Base-by-base conservation (phyloP, 352 stramenopile species). In the Labyrinthula sp. region DNA sequence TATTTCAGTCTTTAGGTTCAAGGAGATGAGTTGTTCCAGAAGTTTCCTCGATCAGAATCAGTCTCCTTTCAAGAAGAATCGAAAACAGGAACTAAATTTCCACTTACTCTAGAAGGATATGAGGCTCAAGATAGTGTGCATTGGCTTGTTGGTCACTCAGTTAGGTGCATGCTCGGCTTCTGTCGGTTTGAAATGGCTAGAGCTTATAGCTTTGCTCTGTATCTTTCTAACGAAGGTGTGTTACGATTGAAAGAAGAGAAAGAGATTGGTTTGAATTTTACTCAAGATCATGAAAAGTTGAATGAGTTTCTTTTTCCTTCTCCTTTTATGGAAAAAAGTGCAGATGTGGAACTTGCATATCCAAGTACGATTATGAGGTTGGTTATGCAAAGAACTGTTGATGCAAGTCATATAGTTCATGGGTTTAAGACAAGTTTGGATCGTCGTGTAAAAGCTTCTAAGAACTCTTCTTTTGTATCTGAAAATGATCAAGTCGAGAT, bases 141-240 rank as follows among this genome's bases (percentile, higher is more conserved):
- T 27, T 50, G 43, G 43, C 30, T 50, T 3, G 43, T 41, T 15
- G 14, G 25, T 10, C 12, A 27, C 30, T 35, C 43, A 7, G 43
- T 50, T 20, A 30, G 43, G 31, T 50, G 43, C 43, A 50, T 50
- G 43, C 25, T 50, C 2, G 43, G 43, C 3, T 18, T 50, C 2
- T 50, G 43, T 36, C 47, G 31, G 8, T 5, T 50, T 15, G 38
- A 55, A 36, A 30, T 30, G 22, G 43, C 43, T 9, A 15, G 43
- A 15, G 43, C 43, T 8, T 50, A 50, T 36, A 50, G 43, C 43
- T 50, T 48, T 27, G 43, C 34, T 14, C 10, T 50, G 3, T 50
- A 50, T 36, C 24, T 50, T 21, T 50, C 34, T 18, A 36, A 30
- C 15, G 43, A 50, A 25, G 43, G 31, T 3, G 43, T 36, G 4